Evolutionary conservation across 306 rosid genomes (phyloP).

Genomic region (Phaseolus lunatus): DNA sequence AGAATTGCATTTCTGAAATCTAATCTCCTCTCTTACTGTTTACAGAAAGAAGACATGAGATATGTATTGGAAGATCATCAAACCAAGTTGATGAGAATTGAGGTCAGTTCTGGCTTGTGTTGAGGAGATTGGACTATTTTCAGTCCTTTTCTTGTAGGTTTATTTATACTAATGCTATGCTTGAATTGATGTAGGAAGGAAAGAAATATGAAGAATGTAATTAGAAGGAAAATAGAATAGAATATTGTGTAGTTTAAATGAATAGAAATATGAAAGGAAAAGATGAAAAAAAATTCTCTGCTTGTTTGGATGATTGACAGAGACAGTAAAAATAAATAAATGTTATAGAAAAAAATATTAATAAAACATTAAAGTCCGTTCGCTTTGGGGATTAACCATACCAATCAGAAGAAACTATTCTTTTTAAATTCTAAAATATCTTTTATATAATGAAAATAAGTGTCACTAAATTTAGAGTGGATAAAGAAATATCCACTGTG

Average conservation of each 20-base stretch:
- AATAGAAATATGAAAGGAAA: too few species aligned
- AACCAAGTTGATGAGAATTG: constrained; percentile 47
- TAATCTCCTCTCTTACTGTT: constrained; percentile 41
- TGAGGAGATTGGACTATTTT: constrained; percentile 56
- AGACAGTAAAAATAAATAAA: background rate
- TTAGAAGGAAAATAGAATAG: constrained; percentile 5
- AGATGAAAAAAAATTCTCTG: background rate
- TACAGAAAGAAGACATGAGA: constrained; percentile 50
- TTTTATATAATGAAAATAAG: too few species aligned
- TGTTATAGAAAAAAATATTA: background rate
- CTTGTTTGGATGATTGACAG: background rate
- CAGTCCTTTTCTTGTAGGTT: constrained; percentile 61
- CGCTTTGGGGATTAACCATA: too few species aligned
- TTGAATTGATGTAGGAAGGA: background rate
- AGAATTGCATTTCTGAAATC: constrained; percentile 28
- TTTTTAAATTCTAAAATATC: too few species aligned
- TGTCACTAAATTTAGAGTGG: too few species aligned
- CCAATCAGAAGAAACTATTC: too few species aligned
- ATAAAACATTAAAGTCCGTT: too few species aligned
- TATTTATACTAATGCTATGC: constrained; percentile 36
- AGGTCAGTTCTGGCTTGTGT: constrained; percentile 47
- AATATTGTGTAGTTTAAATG: background rate
- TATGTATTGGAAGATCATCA: constrained; percentile 48
- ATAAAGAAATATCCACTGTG: too few species aligned
- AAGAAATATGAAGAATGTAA: background rate